Conservation (phyloP, 1,284 basidiomycete genomes). For the Pseudozyma flocculosa region DNA sequence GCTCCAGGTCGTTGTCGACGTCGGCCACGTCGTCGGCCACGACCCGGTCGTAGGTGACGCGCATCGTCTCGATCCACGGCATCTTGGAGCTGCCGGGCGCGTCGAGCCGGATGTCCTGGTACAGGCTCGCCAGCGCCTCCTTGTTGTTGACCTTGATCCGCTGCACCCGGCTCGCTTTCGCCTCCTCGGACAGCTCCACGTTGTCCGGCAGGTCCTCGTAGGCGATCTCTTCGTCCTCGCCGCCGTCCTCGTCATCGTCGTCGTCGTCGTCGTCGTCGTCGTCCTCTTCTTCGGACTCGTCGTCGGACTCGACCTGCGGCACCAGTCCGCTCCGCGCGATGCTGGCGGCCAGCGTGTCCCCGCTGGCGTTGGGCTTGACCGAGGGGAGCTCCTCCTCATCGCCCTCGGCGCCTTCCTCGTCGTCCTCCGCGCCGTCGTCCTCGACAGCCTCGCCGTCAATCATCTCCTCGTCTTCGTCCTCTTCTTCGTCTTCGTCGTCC, state of each 20-base stretch:
- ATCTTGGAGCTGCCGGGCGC: conserved; percentile 28
- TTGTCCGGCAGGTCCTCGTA: conserved; percentile 47
- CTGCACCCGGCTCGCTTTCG: conserved; percentile 39
- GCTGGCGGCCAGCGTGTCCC: conserved; percentile 50
- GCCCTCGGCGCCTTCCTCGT: conserved; percentile 10
- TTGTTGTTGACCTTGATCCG: conserved; percentile 54
- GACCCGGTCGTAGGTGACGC: conserved; percentile 34
- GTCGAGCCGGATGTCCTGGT: conserved; percentile 45
- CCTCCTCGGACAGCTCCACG: conserved; percentile 34
- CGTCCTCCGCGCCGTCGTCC: conserved; percentile 12
- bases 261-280: conserved; percentile 40
- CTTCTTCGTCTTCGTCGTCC: conserved; percentile 28
- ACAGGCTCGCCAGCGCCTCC: conserved; percentile 43
- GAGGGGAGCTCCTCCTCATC: conserved; percentile 22
- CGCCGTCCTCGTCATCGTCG: conserved; percentile 38
- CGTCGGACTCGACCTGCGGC: conserved; percentile 27
- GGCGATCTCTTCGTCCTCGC: conserved; percentile 31
- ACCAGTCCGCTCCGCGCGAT: conserved; percentile 52
- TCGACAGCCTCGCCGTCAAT: conserved; percentile 6
- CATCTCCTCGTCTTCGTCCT: conserved; percentile 26
- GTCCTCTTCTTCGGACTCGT: conserved; percentile 33
- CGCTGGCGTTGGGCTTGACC: conserved; percentile 33
- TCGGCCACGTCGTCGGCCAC: conserved; percentile 65
- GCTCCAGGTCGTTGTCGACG: conserved; percentile 78
- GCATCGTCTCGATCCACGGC: conserved; percentile 56